Conservation (phyloP, 2,329 filamentous ascomycete genomes). For the Mycosphaerella sp. region DNA sequence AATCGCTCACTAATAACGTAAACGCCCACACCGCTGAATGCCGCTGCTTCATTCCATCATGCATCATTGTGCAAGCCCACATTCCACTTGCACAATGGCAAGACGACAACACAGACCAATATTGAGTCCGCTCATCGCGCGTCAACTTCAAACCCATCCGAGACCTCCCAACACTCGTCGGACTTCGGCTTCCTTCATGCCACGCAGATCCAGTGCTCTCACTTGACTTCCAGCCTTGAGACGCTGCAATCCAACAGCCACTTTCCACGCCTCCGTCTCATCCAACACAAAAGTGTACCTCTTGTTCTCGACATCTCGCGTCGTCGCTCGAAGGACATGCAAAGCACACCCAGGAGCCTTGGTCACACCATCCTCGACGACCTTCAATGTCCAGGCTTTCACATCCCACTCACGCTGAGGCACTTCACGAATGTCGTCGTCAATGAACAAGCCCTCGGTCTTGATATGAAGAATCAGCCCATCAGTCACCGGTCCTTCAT, state of each 20-base stretch:
- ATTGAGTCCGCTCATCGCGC: not conserved
- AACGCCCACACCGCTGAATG: not conserved
- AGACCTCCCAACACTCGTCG: slow-evolving; percentile 33
- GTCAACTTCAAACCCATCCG: slow-evolving; percentile 30
- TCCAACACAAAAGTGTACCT: slow-evolving; percentile 57
- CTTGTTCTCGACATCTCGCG: slow-evolving; percentile 56
- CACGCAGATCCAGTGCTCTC: slow-evolving; percentile 48
- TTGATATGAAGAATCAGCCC: slow-evolving; percentile 87
- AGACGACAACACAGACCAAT: too few species aligned
- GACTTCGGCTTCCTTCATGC: slow-evolving; percentile 45
- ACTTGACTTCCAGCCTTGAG: slow-evolving; percentile 53
- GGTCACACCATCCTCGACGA: slow-evolving; percentile 59
- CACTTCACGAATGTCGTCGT: slow-evolving; percentile 85
- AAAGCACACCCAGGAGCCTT: slow-evolving; percentile 38
- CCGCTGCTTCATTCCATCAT: not conserved
- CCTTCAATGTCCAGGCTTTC: slow-evolving; percentile 94
- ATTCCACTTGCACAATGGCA: not conserved
- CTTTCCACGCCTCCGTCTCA: slow-evolving; percentile 57
- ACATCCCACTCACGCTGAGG: slow-evolving; percentile 98
- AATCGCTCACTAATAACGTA: not conserved
- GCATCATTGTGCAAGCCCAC: not conserved
- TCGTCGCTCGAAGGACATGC: slow-evolving; percentile 53
- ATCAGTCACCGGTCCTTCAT: slow-evolving; percentile 79
- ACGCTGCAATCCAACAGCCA: slow-evolving; percentile 52
- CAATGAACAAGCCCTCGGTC: slow-evolving; percentile 92